These are phyloP conservation scores for Rhizopogon rudus DNA, from an alignment of 768 basidiomycete species.

Conservation along the genomic window DNA sequence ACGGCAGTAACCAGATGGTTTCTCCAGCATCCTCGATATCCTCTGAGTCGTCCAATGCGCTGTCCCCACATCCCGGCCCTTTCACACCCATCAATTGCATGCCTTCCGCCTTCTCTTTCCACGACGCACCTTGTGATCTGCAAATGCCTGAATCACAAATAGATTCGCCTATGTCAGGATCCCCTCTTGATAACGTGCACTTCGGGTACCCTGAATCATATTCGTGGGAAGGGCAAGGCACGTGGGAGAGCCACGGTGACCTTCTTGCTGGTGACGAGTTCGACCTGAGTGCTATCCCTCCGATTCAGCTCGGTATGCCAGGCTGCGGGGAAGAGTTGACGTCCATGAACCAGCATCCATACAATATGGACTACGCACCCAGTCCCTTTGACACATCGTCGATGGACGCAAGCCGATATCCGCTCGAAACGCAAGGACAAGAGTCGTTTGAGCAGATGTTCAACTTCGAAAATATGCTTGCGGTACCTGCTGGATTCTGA, in stretches of 20 bases:
- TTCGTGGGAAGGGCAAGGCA: conserved; percentile 25
- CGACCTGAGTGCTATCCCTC: conserved; percentile 59
- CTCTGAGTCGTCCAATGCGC: conserved; percentile 38
- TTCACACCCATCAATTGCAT: conserved; percentile 38
- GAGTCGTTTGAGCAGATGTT: conserved; percentile 34
- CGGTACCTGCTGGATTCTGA: conserved; percentile 27
- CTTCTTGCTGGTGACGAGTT: conserved; percentile 58
- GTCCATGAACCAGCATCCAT: conserved; percentile 8
- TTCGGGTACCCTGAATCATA: conserved; percentile 24
- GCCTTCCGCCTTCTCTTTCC: conserved; percentile 18
- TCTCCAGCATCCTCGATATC: conserved; percentile 47
- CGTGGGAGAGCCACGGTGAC: conserved; percentile 32
- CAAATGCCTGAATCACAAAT: conserved; percentile 7
- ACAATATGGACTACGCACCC: conserved; percentile 17
- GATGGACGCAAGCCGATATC: conserved; percentile 27
- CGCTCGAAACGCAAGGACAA: conserved; percentile 22
- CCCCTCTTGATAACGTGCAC: conserved; percentile 18
- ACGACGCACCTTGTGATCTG: conserved; percentile 11
- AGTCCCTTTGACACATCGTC: conserved; percentile 21
- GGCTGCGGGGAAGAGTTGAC: conserved; percentile 34
- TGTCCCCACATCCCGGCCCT: conserved; percentile 35
- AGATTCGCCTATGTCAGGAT: conserved; percentile 15
- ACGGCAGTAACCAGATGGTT: conserved; percentile 39
- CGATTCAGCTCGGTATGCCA: conserved; percentile 54
- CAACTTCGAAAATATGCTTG: conserved; percentile 31